Evolutionary conservation across 805 yeast species (phyloP).

Genomic region (Candida caryicola): DNA sequence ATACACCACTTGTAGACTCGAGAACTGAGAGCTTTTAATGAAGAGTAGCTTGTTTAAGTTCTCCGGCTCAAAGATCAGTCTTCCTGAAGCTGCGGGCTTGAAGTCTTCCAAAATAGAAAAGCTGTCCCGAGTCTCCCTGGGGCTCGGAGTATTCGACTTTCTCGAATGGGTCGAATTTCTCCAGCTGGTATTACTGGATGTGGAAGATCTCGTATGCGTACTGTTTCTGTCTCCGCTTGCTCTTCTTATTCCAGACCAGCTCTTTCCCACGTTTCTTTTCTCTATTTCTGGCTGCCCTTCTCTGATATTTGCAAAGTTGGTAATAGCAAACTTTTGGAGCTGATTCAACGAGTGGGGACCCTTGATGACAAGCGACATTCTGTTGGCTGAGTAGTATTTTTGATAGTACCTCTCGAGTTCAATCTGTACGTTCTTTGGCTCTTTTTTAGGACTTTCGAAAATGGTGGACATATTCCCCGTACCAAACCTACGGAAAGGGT

Average conservation of each 20-base stretch:
- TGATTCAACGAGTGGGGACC: constrained; percentile 66
- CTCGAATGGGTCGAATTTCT: neutral
- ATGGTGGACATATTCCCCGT: constrained; percentile 63
- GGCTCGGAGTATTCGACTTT: neutral
- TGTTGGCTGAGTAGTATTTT: constrained; percentile 42
- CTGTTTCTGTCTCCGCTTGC: no score
- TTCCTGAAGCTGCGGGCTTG: neutral
- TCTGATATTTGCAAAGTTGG: constrained; percentile 39
- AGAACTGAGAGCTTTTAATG: constrained; percentile 2
- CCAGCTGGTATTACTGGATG: no score
- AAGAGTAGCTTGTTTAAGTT: constrained; percentile 4
- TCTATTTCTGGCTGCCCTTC: neutral
- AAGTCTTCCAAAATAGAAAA: neutral
- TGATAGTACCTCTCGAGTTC: constrained; percentile 40
- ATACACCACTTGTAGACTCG: constrained; percentile 43
- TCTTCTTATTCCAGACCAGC: neutral
- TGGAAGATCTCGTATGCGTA: no score
- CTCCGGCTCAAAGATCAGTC: neutral
- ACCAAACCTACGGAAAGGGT: constrained; percentile 59
- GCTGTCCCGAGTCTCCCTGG: no score
- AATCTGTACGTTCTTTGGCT: constrained; percentile 33
- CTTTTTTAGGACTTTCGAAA: constrained; percentile 27
- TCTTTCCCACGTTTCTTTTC: neutral
- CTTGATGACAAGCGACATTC: constrained; percentile 56
- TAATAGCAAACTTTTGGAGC: constrained; percentile 49